Evolutionary conservation across 2,329 filamentous ascomycete genomes (phyloP).

Genomic region (Aphanoascus verrucosus): DNA sequence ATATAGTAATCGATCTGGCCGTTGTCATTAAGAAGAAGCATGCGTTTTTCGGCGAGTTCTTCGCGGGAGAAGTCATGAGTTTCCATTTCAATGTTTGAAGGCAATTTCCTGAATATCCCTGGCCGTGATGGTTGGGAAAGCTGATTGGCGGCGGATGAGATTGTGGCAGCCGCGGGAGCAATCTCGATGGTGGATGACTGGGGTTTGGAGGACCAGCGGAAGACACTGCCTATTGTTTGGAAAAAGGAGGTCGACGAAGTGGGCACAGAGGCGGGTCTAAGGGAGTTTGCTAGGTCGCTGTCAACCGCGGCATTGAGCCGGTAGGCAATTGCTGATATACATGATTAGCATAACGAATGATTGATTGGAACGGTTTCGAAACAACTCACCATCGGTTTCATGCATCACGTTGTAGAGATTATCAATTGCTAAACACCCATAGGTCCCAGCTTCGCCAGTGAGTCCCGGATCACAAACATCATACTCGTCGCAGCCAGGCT

Average conservation of each 20-base stretch:
- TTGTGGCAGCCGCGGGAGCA: conserved; percentile 43
- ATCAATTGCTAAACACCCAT: conserved; percentile 86
- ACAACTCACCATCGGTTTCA: conserved; percentile 47
- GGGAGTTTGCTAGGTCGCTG: conserved; percentile 59
- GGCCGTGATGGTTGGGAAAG: not conserved
- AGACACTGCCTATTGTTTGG: conserved; percentile 51
- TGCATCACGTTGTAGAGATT: conserved; percentile 93
- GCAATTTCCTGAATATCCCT: conserved; percentile 47
- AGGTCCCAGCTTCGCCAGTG: conserved; percentile 66
- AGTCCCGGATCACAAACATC: conserved; percentile 52
- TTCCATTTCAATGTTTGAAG: conserved; percentile 76
- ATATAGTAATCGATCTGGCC: conserved; percentile 90
- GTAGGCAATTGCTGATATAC: conserved; percentile 61
- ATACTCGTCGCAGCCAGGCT: conserved; percentile 56
- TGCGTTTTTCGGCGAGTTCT: conserved; percentile 82
- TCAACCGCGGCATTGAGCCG: conserved; percentile 86
- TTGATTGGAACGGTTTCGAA: not conserved
- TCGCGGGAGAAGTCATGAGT: conserved; percentile 90
- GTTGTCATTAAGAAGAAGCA: conserved; percentile 84
- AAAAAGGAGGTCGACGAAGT: conserved; percentile 57
- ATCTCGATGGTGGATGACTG: conserved; percentile 47
- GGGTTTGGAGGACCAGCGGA: conserved; percentile 45
- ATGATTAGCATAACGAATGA: not conserved
- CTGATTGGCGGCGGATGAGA: conserved; percentile 49
- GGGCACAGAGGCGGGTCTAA: conserved; percentile 71